phyloP scores from a whole-genome alignment of 495 filamentous ascomycete species.

The Recurvomyces mirabilis region DNA sequence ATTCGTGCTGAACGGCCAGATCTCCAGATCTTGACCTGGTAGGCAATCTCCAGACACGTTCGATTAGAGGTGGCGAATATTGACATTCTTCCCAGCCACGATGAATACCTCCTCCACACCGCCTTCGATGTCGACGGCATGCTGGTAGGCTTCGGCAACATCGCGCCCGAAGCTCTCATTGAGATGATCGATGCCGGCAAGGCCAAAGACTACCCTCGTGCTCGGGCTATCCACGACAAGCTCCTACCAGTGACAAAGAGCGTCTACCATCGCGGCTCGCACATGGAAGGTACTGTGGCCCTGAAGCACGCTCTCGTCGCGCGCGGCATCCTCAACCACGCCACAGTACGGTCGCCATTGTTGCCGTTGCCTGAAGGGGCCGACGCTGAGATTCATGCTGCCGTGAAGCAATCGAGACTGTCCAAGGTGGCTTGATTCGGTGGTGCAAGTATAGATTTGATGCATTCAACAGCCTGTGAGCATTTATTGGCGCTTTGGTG shows the following conservation, averaged over 20 bases:
- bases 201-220: constrained; percentile 29
- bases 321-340: constrained; percentile 27
- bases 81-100: constrained; percentile 28
- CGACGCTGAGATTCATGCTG: constrained; percentile 26
- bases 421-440: too few relatives aligned
- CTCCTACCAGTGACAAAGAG: constrained; percentile 28
- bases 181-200: constrained; percentile 31
- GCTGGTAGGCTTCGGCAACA: constrained; percentile 33
- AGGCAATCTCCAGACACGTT: too few relatives aligned
- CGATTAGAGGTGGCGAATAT: too few relatives aligned
- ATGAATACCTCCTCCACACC: constrained; percentile 33
- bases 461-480: too few relatives aligned
- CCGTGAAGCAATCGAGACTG: background rate
- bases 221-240: constrained; percentile 28
- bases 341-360: constrained; percentile 27
- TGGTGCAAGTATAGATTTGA: too few relatives aligned
- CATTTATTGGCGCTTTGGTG: too few relatives aligned
- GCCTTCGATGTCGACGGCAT: constrained; percentile 32
- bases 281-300: constrained; percentile 31
- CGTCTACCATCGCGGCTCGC: constrained; percentile 31
- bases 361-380: constrained; percentile 27
- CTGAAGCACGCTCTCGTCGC: constrained; percentile 31
- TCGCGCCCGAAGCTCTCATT: constrained; percentile 30
- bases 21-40: constrained; percentile 31
- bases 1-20: constrained; percentile 28